Percentiles rank a stretch among this genome's conserved stretches.
Conservation (phyloP, 1,139 yeast species). For the Tardiomyces depauwii region DNA sequence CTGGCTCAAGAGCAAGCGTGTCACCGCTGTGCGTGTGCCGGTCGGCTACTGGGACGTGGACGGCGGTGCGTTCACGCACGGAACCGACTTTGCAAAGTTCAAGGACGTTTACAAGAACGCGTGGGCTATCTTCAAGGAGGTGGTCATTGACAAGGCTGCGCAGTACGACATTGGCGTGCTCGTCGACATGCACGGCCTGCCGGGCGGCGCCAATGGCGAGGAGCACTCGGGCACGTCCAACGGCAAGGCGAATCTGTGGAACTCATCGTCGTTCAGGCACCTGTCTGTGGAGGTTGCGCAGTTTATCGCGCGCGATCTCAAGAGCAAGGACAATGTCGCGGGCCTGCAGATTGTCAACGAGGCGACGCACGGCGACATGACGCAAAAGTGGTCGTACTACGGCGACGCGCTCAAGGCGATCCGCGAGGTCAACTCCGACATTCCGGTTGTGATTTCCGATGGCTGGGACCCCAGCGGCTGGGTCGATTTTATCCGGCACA, state of each 20-base stretch:
- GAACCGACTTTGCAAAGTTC: constrained; percentile 50
- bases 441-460: constrained; percentile 79
- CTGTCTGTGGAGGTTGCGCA: constrained; percentile 41
- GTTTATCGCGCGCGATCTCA: constrained; percentile 53
- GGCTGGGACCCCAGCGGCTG: constrained; percentile 89
- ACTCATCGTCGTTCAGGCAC: constrained; percentile 31
- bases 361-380: constrained; percentile 41
- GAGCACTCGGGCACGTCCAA: constrained; percentile 69
- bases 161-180: constrained; percentile 55
- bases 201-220: constrained; percentile 83
- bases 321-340: constrained; percentile 50
- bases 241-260: constrained; percentile 57
- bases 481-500: constrained; percentile 53
- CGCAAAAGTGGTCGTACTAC: constrained; percentile 50
- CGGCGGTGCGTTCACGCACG: constrained; percentile 46
- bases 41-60: constrained; percentile 83
- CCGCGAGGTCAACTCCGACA: constrained; percentile 38
- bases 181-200: constrained; percentile 81
- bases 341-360: constrained; percentile 86
- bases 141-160: constrained; percentile 45
- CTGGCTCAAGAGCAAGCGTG: constrained; percentile 55
- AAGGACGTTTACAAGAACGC: constrained; percentile 53
- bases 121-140: constrained; percentile 48
- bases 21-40: constrained; percentile 74
- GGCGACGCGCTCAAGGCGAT: constrained; percentile 54